Evolutionary conservation across 306 rosid species (phyloP).

Genomic region (Pachyrhizus erosus): DNA sequence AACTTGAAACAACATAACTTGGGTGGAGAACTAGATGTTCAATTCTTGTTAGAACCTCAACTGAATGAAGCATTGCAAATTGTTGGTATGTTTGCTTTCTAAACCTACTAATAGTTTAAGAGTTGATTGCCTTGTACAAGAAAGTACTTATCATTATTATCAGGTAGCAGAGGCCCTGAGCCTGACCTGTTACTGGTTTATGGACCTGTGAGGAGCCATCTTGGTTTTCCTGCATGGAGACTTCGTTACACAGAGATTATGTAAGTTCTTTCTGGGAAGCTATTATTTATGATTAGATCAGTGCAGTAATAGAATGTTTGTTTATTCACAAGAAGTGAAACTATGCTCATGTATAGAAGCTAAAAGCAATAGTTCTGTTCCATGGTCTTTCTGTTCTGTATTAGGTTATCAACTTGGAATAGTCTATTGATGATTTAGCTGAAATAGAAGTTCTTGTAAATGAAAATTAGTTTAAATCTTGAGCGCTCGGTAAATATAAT

Average conservation of each 20-base stretch:
- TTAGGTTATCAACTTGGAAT: conserved; percentile 20
- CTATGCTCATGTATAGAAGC: conserved; percentile 5
- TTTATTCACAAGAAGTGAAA: conserved; percentile 24
- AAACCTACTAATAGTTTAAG: conserved; percentile 38
- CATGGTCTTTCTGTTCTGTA: conserved; percentile 6
- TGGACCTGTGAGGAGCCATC: conserved; percentile 93
- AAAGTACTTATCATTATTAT: conserved; percentile 30
- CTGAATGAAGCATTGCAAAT: conserved; percentile 72
- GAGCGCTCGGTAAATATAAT: background rate
- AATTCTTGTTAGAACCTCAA: conserved; percentile 58
- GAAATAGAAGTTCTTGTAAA: conserved; percentile 29
- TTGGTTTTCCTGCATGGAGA: conserved; percentile 97
- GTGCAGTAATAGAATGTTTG: background rate
- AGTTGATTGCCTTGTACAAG: conserved; percentile 34
- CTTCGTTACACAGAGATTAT: conserved; percentile 84
- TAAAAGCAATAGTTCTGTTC: conserved; percentile 21
- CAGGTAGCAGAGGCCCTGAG: conserved; percentile 77
- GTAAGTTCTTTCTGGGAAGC: conserved; percentile 54
- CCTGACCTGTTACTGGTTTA: conserved; percentile 87
- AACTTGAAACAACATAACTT: conserved; percentile 52
- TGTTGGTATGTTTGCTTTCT: conserved; percentile 67
- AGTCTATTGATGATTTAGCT: conserved; percentile 5
- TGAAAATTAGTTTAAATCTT: conserved; percentile 21
- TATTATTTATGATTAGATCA: background rate
- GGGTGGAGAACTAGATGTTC: conserved; percentile 51